A percentile compares a stretch with the other conserved stretches of the same genome.
These are phyloP conservation scores for Penicillium sp. DNA, from an alignment of 2,329 filamentous ascomycete species.

Conservation along the genomic window DNA sequence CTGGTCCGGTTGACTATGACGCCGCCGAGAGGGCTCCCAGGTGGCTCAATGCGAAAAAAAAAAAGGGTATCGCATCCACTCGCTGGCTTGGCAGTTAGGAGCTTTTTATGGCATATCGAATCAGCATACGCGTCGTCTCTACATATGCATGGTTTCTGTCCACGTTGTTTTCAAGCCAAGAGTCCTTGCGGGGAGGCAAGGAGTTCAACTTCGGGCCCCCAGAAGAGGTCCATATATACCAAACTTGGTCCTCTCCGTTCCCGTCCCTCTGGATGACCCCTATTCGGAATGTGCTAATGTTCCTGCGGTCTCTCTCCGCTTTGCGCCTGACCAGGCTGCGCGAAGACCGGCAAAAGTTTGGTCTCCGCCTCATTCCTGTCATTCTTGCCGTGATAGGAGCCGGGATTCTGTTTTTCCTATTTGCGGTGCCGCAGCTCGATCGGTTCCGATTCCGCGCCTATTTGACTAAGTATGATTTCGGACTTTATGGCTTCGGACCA, in stretches of 20 bases:
- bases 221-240: background rate
- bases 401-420: conserved; percentile 12
- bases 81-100: background rate
- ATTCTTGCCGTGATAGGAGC: conserved; percentile 4
- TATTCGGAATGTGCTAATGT: conserved; percentile 18
- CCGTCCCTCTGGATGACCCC: background rate
- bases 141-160: background rate
- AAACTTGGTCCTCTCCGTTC: background rate
- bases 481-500: conserved; percentile 30
- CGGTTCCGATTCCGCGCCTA: conserved; percentile 17
- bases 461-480: conserved; percentile 29
- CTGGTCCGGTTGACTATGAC: background rate
- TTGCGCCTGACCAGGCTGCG: conserved; percentile 12
- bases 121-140: background rate
- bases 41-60: background rate
- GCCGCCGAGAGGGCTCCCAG: background rate
- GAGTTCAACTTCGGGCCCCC: background rate
- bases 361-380: conserved; percentile 1
- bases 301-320: conserved; percentile 12
- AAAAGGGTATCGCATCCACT: background rate
- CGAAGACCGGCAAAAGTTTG: background rate
- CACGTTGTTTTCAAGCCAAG: background rate
- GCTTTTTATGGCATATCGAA: background rate
- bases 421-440: conserved; percentile 15
- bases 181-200: background rate